Evolutionary conservation across 2,329 filamentous ascomycete genomes (phyloP).

Genomic region (Thyridium curvatum): DNA sequence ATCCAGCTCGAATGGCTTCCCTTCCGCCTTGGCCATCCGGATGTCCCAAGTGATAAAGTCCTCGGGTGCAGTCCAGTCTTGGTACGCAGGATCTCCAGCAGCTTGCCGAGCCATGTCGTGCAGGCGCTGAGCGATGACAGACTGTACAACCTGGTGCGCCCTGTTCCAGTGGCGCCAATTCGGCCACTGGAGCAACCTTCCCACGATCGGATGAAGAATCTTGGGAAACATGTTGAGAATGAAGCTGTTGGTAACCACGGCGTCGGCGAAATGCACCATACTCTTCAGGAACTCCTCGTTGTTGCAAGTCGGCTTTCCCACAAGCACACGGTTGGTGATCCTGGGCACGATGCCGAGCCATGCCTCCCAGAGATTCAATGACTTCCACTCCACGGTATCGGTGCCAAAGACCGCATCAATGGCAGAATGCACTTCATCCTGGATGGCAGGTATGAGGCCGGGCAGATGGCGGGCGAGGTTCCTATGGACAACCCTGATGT

Average conservation of each 20-base stretch:
- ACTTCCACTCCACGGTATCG: conserved; percentile 27
- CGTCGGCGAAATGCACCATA: conserved; percentile 42
- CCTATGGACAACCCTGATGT: conserved; percentile 34
- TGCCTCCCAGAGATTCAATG: conserved; percentile 36
- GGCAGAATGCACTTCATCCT: conserved; percentile 30
- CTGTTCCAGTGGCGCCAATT: conserved; percentile 41
- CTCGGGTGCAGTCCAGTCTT: conserved; percentile 38
- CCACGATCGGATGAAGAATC: conserved; percentile 42
- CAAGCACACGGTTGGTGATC: conserved; percentile 36
- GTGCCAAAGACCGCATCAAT: conserved; percentile 26
- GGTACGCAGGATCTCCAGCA: conserved; percentile 29
- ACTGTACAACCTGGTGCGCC: conserved; percentile 32
- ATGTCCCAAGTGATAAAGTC: conserved; percentile 55
- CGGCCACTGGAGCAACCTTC: conserved; percentile 33
- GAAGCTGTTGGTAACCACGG: conserved; percentile 37
- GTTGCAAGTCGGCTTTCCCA: conserved; percentile 29
- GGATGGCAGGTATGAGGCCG: conserved; percentile 29
- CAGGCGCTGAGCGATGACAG: conserved; percentile 43
- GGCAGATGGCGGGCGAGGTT: conserved; percentile 33
- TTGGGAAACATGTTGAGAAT: conserved; percentile 39
- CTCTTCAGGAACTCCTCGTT: conserved; percentile 38
- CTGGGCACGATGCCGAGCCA: conserved; percentile 34
- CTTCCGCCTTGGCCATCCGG: conserved; percentile 39
- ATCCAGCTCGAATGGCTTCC: conserved; percentile 33
- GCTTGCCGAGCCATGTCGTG: conserved; percentile 35